Evolutionary conservation across 2,329 filamentous ascomycete genomes (phyloP).

Genomic region (Alternaria ventricosa): DNA sequence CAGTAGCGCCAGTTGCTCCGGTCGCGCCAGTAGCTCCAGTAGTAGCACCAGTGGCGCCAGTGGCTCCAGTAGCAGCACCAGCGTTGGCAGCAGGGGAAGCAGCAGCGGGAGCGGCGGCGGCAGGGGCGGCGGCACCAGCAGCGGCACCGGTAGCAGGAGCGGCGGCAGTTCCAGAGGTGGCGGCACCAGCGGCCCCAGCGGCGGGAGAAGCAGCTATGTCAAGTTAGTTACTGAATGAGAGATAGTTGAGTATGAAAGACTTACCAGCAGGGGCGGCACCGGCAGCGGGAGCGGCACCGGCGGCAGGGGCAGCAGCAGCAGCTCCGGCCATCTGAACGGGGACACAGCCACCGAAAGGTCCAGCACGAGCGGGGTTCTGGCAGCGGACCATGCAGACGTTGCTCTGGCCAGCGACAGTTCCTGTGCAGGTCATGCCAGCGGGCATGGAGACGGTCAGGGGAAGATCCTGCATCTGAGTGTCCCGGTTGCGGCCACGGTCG

Average conservation of each 20-base stretch:
- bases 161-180: not conserved
- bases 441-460: constrained; percentile 67
- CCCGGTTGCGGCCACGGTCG: constrained; percentile 54
- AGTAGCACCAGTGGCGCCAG: not conserved
- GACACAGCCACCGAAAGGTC: constrained; percentile 68
- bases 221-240: not conserved
- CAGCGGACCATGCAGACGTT: constrained; percentile 70
- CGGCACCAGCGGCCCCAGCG: constrained; percentile 1
- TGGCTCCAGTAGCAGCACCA: constrained; percentile 1
- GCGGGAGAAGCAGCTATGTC: not conserved
- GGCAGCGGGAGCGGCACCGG: not conserved
- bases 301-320: constrained; percentile 15
- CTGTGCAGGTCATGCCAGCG: constrained; percentile 63
- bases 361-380: constrained; percentile 65
- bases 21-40: not conserved
- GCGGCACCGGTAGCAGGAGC: constrained; percentile 10
- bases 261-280: constrained; percentile 6
- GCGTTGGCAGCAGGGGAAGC: constrained; percentile 10
- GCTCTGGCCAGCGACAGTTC: constrained; percentile 64
- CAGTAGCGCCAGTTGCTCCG: not conserved
- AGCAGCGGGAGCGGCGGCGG: constrained; percentile 9
- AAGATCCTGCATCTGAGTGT: constrained; percentile 41
- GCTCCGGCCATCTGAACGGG: constrained; percentile 59
- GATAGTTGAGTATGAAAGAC: not conserved
- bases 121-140: constrained; percentile 3